A percentile compares a stretch with the other conserved stretches of the same genome.
Conservation (phyloP, 2,329 filamentous ascomycete genomes). For the Clarireedia sp. region DNA sequence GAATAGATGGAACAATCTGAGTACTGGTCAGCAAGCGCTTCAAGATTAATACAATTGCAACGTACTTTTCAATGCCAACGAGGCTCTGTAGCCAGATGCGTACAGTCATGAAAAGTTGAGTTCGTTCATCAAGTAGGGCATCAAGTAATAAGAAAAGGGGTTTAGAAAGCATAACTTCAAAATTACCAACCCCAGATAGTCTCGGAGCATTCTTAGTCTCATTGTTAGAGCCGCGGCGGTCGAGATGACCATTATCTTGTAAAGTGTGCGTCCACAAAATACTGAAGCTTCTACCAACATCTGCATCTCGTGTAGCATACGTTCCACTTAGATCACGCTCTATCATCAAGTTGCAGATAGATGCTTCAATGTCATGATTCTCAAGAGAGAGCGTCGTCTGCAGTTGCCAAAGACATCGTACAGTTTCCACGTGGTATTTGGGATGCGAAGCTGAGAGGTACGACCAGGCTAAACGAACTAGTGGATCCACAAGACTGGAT, state of each 20-base stretch:
- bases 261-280: slow-evolving; percentile 77
- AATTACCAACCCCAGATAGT: slow-evolving; percentile 51
- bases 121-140: slow-evolving; percentile 61
- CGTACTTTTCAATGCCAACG: slow-evolving; percentile 54
- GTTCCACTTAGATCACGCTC: slow-evolving; percentile 40
- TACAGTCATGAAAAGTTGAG: slow-evolving; percentile 67
- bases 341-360: slow-evolving; percentile 63
- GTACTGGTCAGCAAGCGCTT: slow-evolving; percentile 17
- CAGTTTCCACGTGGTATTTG: slow-evolving; percentile 91
- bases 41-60: slow-evolving; percentile 4
- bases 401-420: slow-evolving; percentile 77
- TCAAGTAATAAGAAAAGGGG: slow-evolving; percentile 80
- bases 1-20: slow-evolving; percentile 53
- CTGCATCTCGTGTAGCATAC: slow-evolving; percentile 42
- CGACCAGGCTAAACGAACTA: slow-evolving; percentile 69
- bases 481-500: slow-evolving; percentile 54
- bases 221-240: slow-evolving; percentile 39
- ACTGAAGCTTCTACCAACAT: slow-evolving; percentile 61
- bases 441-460: slow-evolving; percentile 75
- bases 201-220: slow-evolving; percentile 33
- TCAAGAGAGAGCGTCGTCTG: slow-evolving; percentile 61
- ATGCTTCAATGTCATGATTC: slow-evolving; percentile 71
- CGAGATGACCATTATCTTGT: slow-evolving; percentile 42
- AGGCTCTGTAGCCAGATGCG: slow-evolving; percentile 71
- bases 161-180: slow-evolving; percentile 67